Conservation (phyloP, 2,329 filamentous ascomycete species). For the Nothophaeocryptopus gaeumannii region DNA sequence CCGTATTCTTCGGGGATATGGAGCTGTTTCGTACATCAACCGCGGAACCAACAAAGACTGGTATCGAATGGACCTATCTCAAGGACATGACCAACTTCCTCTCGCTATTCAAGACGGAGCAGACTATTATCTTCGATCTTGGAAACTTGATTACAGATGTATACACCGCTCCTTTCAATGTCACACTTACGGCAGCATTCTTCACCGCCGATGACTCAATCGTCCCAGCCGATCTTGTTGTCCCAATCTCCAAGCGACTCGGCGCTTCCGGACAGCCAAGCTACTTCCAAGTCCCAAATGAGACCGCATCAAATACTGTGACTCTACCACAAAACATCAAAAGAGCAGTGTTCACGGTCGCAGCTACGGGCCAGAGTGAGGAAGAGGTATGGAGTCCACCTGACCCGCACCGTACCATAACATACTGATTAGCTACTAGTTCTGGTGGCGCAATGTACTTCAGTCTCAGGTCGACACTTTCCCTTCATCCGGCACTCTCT, state of each 20-base stretch:
- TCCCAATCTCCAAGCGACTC: slow-evolving; percentile 60
- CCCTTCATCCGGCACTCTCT: slow-evolving; percentile 50
- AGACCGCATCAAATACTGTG: slow-evolving; percentile 59
- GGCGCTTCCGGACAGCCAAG: slow-evolving; percentile 56
- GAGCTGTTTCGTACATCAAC: slow-evolving; percentile 85
- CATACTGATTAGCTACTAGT: slow-evolving; percentile 37
- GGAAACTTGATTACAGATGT: slow-evolving; percentile 67
- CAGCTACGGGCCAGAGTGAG: slow-evolving; percentile 69
- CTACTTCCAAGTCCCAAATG: slow-evolving; percentile 63
- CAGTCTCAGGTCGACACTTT: slow-evolving; percentile 61
- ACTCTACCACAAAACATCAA: slow-evolving; percentile 64
- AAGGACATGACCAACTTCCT: slow-evolving; percentile 76
- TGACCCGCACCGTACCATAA: too few relatives aligned
- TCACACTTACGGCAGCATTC: slow-evolving; percentile 71
- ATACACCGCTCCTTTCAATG: slow-evolving; percentile 72
- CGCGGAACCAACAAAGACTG: slow-evolving; percentile 68
- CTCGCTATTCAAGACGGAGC: slow-evolving; percentile 64
- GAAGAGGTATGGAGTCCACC: slow-evolving; percentile 55
- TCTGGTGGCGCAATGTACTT: slow-evolving; percentile 80
- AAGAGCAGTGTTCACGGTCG: slow-evolving; percentile 71
- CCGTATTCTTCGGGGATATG: slow-evolving; percentile 72
- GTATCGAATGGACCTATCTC: slow-evolving; percentile 72
- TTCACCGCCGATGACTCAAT: slow-evolving; percentile 52
- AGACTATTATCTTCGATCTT: slow-evolving; percentile 77
- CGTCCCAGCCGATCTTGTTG: slow-evolving; percentile 59